These are phyloP conservation scores for Tetratostichococcus sp. DNA, from an alignment of 139 green algal genomes.

Conservation along the genomic window DNA sequence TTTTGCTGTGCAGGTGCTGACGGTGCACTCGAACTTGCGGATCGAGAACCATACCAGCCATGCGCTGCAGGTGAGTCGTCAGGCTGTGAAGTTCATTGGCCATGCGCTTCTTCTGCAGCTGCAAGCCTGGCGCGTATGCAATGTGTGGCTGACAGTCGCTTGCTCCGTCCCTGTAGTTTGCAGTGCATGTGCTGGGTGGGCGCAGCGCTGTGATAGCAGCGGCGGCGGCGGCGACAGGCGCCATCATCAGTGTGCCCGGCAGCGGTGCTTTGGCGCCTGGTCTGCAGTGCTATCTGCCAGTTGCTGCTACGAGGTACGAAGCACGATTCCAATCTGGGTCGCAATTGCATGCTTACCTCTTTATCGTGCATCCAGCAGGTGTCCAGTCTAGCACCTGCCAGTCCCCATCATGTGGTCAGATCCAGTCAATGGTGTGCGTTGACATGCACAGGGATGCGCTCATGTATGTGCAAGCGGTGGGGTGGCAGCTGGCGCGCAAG, in stretches of 20 bases:
- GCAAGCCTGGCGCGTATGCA: too few species aligned
- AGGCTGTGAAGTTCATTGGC: too few species aligned
- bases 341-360: too few species aligned
- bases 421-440: too few species aligned
- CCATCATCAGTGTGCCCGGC: conserved; percentile 4
- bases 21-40: conserved; percentile 32
- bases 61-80: conserved; percentile 8
- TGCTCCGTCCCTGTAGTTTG: conserved; percentile 4
- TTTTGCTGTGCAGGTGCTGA: conserved; percentile 40
- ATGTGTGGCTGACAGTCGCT: too few species aligned
- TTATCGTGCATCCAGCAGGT: too few species aligned
- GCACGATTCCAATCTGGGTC: not conserved
- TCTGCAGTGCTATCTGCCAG: conserved; percentile 29
- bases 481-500: conserved; percentile 37
- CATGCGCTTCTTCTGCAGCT: too few species aligned
- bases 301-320: conserved; percentile 21
- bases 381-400: not conserved
- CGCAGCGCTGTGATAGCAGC: not conserved
- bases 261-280: conserved; percentile 17
- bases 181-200: conserved; percentile 19
- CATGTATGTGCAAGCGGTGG: conserved; percentile 40
- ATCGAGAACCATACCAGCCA: conserved; percentile 39
- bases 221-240: not conserved
- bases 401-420: too few species aligned
- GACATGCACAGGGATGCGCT: conserved; percentile 23